Base-by-base conservation (phyloP, 768 basidiomycete species). In the Fibroporia radiculosa region DNA sequence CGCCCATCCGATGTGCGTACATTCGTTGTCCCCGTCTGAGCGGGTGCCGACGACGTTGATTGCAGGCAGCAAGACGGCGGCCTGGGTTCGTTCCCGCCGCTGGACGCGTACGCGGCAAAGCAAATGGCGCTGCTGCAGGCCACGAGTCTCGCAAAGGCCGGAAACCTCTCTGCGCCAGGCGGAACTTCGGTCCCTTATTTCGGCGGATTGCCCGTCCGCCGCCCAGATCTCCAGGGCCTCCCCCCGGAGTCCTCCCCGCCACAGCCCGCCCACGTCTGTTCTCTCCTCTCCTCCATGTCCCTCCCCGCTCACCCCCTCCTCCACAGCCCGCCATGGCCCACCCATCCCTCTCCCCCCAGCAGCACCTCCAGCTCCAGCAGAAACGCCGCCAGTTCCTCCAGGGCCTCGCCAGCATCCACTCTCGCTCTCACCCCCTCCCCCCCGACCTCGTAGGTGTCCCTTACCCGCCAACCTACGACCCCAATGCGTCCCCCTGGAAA, bases 111-210 rank as follows among this genome's bases (percentile, higher is more conserved):
- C 40, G 71, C 78, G 35, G 82, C 82, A 47, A 90, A 88, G 62
- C 87, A 90, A 66, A 84, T 88, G 77, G 82, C 84, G 24, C 82
- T 82, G 8, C 75, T 89, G 53, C 79, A 71, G 55, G 80, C 74
- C 43, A 81, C 71, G 39, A 78, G 71, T 53, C 71, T 77, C 54
- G 74, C 77, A 58, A 71, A 79, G 65, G 73, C 76, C 52, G 66
- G 70, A 48, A 75, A 74, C 57, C 77, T 74, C 51, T 62, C 56
- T 55, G 58, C 72, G 68, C 48, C 65, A 49, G 53, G 62, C 61
- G 52, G 62, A 77, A 78, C 74, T 64, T 77, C 82, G 75, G 80
- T 70, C 56, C 60, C 80, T 72, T 78, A 73, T 65, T 72, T 82
- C 71, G 77, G 78, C 64, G 76, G 72, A 76, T 75, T 74, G 48